Conservation (phyloP, 2,329 filamentous ascomycete species). For the Arthrobotrys sinensis region DNA sequence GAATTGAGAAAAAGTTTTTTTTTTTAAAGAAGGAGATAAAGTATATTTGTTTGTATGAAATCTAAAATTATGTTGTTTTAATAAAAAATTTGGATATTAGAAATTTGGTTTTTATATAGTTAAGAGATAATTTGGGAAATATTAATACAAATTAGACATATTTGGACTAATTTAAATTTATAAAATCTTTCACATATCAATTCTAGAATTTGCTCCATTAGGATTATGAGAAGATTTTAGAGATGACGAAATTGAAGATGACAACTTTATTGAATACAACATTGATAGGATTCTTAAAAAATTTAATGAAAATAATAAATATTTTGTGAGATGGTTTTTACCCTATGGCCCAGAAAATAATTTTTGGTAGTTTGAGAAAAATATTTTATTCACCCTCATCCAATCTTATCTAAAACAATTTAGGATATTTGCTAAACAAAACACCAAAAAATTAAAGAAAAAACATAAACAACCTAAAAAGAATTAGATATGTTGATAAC, state of each 20-base stretch:
- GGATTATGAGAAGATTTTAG: not conserved
- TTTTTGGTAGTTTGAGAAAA: slow-evolving; percentile 10
- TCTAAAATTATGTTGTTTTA: too few relatives aligned
- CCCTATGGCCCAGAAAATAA: not conserved
- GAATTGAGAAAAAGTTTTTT: too few relatives aligned
- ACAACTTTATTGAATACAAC: not conserved
- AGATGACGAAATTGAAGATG: not conserved
- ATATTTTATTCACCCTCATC: not conserved
- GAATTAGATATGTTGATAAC: not conserved
- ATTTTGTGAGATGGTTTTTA: not conserved
- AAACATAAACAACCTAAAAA: not conserved
- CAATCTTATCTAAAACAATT: not conserved
- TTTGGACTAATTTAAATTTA: slow-evolving; percentile 11
- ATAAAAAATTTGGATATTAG: slow-evolving; percentile 10
- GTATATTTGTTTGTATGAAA: too few relatives aligned
- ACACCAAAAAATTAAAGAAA: not conserved
- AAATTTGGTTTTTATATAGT: slow-evolving; percentile 18
- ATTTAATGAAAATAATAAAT: slow-evolving; percentile 24
- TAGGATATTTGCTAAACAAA: slow-evolving; percentile 2
- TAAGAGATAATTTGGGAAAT: slow-evolving; percentile 2
- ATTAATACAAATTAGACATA: slow-evolving; percentile 37
- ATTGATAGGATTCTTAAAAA: not conserved
- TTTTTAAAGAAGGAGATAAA: too few relatives aligned
- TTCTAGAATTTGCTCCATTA: not conserved
- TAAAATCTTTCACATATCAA: not conserved